These are phyloP conservation scores for Blepharisma undulans DNA, from an alignment of 169 alveolate species.

Conservation along the genomic window DNA sequence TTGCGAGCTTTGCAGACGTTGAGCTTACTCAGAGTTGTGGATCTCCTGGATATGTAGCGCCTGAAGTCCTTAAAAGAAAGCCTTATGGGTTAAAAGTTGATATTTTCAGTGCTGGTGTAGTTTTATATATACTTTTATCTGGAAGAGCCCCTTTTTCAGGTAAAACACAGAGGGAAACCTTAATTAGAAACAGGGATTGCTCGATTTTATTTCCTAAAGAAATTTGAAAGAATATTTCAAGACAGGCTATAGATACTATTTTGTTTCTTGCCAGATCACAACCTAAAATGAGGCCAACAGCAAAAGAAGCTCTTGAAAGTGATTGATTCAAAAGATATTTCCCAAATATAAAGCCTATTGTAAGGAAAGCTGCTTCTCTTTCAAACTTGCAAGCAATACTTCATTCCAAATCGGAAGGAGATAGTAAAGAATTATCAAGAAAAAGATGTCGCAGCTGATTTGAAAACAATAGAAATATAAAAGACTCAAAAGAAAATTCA, in stretches of 20 bases:
- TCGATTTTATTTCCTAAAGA: background rate
- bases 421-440: background rate
- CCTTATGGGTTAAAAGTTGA: conserved; percentile 9
- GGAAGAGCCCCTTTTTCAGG: conserved; percentile 11
- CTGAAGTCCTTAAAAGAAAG: background rate
- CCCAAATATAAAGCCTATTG: background rate
- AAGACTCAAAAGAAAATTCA: background rate
- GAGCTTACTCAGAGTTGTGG: conserved; percentile 29
- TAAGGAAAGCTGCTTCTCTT: background rate
- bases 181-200: background rate
- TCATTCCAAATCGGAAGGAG: too few relatives aligned
- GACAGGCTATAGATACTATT: background rate
- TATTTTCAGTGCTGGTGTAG: background rate
- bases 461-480: background rate
- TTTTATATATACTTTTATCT: background rate
- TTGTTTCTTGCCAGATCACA: background rate
- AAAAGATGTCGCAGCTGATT: background rate
- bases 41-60: conserved; percentile 40
- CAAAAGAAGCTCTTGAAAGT: conserved; percentile 23
- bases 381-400: background rate
- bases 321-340: background rate
- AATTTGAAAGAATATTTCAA: background rate
- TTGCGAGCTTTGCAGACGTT: background rate
- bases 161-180: background rate
- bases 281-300: background rate